A percentile compares a stretch with the other conserved stretches of the same genome.
Evolutionary conservation across 805 yeast species (phyloP).

Genomic region (Spathaspora girioi): DNA sequence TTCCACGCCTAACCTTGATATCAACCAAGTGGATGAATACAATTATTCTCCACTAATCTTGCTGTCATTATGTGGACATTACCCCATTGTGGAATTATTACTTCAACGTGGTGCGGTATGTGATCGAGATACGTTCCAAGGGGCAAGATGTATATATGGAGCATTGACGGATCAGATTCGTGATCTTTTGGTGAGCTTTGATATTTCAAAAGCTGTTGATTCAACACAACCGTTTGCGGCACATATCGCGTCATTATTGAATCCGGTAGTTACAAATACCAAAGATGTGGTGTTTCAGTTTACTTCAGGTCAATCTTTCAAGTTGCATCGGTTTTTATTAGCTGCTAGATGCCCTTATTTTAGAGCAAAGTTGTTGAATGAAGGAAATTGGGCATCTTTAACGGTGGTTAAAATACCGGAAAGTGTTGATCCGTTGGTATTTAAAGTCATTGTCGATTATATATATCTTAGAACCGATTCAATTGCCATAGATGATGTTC

Average conservation of each 20-base stretch:
- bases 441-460: constrained; percentile 25
- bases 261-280: constrained; percentile 19
- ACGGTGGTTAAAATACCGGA: constrained; percentile 15
- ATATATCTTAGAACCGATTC: constrained; percentile 29
- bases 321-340: constrained; percentile 26
- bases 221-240: constrained; percentile 68
- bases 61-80: constrained; percentile 75
- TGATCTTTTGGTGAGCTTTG: constrained; percentile 53
- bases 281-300: constrained; percentile 31
- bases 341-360: constrained; percentile 33
- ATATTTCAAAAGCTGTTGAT: constrained; percentile 67
- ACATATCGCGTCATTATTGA: constrained; percentile 53
- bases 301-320: constrained; percentile 12
- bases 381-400: constrained; percentile 15
- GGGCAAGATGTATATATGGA: constrained; percentile 72
- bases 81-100: constrained; percentile 55
- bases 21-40: constrained; percentile 62
- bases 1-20: constrained; percentile 33
- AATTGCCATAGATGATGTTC: constrained; percentile 19
- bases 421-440: constrained; percentile 13
- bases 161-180: constrained; percentile 69
- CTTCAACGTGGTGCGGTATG: constrained; percentile 68
- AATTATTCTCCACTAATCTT: constrained; percentile 73
- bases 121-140: constrained; percentile 79
- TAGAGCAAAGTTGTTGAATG: constrained; percentile 12